Base-by-base conservation (phyloP, 805 yeast genomes). In the Yamadazyma laniorum region DNA sequence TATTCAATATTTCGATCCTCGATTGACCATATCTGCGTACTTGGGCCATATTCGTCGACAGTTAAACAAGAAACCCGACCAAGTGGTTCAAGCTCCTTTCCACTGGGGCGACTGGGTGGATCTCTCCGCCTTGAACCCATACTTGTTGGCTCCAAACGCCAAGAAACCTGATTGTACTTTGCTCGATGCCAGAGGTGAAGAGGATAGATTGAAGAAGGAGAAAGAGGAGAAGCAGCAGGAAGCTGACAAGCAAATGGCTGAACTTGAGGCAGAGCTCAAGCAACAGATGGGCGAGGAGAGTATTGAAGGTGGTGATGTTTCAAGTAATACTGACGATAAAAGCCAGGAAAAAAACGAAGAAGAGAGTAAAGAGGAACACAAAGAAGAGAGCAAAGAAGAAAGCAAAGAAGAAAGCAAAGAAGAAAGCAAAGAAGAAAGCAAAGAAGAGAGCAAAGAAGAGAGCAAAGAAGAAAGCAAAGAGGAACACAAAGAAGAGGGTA, bases 91-190 rank as follows among this genome's bases (percentile, higher is more conserved):
- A 43, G 49, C 48, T 6, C 74, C 75, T 1, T 76, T 77, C 55
- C 75, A 75, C 46, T 77, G 81, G 82, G 64, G 63, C 40, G 82
- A 77, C 51, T 76, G 80, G 73, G 64, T 67, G 3, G 79, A 75
- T 41, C 58, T 75, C 58, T 62, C 68, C 6, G 57, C 60, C 17
- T 54, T 73, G 43, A 58, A 64, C 33, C 61, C 65, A 32, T 52
- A 67, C 43, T 34, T 55, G 9, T 47, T 52, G 28, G 53, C 58
- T 2, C 48, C 54, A 17, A 42, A 37, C 3, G 23, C 59, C 36
- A 45, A 53, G 22, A 50, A 53, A 19, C 74, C 75, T 29, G 61
- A 53, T 36, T 73, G 79, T 52, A 58, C 59, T 32, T 53, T 72
- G 35, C 64, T 74, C 15, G 75, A 75, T 43, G 69, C 72, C 2